Conservation (phyloP, 345 rosid genomes). For the Corchorus capsularis region DNA sequence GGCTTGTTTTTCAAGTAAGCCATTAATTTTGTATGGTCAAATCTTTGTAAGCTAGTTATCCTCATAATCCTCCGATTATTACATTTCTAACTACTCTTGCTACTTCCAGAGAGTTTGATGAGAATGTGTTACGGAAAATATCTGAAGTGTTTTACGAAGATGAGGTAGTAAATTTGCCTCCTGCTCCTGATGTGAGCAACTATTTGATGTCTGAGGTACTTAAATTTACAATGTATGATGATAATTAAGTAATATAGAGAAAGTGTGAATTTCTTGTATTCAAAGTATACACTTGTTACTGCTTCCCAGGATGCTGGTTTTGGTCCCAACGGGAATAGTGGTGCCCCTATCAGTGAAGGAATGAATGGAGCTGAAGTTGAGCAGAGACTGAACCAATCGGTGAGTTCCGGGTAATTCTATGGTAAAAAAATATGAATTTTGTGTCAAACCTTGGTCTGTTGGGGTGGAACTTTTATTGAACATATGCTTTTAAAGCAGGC, state of each 20-base stretch:
- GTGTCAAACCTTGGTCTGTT: background rate
- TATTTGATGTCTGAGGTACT: conserved; percentile 90
- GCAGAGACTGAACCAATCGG: conserved; percentile 59
- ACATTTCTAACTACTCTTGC: conserved; percentile 20
- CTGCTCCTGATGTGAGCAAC: conserved; percentile 91
- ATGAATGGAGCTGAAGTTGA: conserved; percentile 80
- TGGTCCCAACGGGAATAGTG: conserved; percentile 63
- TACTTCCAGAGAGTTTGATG: conserved; percentile 89
- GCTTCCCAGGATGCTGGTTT: conserved; percentile 67
- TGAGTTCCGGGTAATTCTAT: conserved; percentile 31
- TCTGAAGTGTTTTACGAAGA: conserved; percentile 87
- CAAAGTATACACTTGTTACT: conserved; percentile 27
- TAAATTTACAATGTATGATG: conserved; percentile 18
- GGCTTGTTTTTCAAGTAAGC: conserved; percentile 95
- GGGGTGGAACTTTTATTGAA: background rate
- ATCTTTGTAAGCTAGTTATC: conserved; percentile 1
- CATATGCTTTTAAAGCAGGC: background rate
- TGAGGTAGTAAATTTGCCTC: conserved; percentile 71
- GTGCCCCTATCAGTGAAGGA: conserved; percentile 69
- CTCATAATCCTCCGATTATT: conserved; percentile 5
- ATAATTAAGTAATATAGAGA: conserved; percentile 4
- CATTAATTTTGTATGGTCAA: conserved; percentile 18
- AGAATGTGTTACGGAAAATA: conserved; percentile 68
- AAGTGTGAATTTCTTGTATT: conserved; percentile 12
- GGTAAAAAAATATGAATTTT: conserved; percentile 2